Conservation (phyloP, 805 yeast genomes). For the Candida vartiovaarae region DNA sequence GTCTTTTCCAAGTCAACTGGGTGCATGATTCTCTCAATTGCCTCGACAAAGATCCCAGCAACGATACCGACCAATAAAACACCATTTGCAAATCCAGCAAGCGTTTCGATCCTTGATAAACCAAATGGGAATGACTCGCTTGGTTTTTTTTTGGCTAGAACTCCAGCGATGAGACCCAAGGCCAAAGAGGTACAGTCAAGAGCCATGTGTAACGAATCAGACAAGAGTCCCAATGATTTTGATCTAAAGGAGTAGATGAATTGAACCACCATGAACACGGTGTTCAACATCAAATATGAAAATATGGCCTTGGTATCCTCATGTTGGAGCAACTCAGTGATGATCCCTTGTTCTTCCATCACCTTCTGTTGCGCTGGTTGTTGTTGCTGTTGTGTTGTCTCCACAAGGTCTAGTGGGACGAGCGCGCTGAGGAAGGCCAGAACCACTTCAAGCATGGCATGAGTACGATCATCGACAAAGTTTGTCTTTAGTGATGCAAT, state of each 20-base stretch:
- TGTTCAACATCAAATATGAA: conserved; percentile 75
- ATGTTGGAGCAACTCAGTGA: conserved; percentile 26
- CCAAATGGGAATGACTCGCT: conserved; percentile 82
- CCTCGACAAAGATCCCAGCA: conserved; percentile 81
- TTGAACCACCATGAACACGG: conserved; percentile 93
- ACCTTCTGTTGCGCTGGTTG: conserved; percentile 1
- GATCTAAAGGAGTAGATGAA: conserved; percentile 87
- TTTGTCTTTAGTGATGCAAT: conserved; percentile 27
- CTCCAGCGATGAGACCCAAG: conserved; percentile 83
- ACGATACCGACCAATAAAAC: conserved; percentile 83
- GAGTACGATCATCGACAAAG: conserved; percentile 3
- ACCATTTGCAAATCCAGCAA: conserved; percentile 95
- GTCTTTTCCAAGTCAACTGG: conserved; percentile 79
- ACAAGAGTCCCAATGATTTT: conserved; percentile 81
- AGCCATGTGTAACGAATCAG: conserved; percentile 96
- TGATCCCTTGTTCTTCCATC: conserved; percentile 9
- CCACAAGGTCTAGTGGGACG: conserved; percentile 10
- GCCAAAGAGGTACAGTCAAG: conserved; percentile 88
- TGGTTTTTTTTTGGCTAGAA: conserved; percentile 50
- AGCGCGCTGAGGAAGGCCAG: conserved; percentile 8
- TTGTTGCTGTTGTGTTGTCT: conserved; percentile 1
- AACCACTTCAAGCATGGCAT: conserved; percentile 11
- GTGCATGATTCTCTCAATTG: conserved; percentile 67
- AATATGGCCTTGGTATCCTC: conserved; percentile 84
- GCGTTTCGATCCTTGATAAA: conserved; percentile 72